Percentiles rank a stretch among this genome's conserved stretches.
These are phyloP conservation scores for Citrus medica DNA, from an alignment of 345 rosid species.

Conservation along the genomic window DNA sequence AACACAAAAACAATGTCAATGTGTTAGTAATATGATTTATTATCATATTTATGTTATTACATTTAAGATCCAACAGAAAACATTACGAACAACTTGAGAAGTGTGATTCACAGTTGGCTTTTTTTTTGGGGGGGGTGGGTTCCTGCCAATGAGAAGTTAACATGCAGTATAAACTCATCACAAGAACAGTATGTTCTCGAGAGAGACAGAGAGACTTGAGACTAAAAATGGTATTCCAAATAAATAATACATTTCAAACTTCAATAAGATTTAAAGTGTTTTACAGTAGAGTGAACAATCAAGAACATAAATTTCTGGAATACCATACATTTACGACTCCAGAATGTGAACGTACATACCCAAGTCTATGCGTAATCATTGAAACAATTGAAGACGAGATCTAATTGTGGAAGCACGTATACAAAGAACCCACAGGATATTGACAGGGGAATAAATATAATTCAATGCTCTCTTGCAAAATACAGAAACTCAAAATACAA, in stretches of 20 bases:
- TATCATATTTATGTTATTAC: no score
- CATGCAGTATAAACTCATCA: no score
- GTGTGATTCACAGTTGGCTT: no score
- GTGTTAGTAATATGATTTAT: no score
- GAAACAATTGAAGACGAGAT: neutral
- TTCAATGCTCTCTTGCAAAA: slow-evolving; percentile 16
- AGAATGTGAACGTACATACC: slow-evolving; percentile 7
- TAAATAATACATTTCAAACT: neutral
- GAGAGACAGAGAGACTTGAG: neutral
- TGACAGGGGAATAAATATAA: slow-evolving; percentile 18
- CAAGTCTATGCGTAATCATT: slow-evolving; percentile 6
- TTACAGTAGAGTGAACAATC: neutral
- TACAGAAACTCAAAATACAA: slow-evolving; percentile 3
- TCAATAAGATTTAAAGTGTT: neutral
- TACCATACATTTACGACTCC: slow-evolving; percentile 4
- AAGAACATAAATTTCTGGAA: neutral
- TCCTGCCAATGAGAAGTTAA: no score
- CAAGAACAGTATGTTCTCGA: no score
- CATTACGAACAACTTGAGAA: no score
- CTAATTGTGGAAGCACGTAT: neutral
- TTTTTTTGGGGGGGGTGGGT: rapidly evolving
- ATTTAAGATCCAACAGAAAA: no score
- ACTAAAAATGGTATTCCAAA: neutral
- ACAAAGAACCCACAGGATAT: slow-evolving; percentile 2
- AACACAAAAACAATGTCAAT: no score